A percentile compares a stretch with the other conserved stretches of the same genome.
phyloP scores from a whole-genome alignment of 495 filamentous ascomycete genomes.

The Tuber magnatum region DNA sequence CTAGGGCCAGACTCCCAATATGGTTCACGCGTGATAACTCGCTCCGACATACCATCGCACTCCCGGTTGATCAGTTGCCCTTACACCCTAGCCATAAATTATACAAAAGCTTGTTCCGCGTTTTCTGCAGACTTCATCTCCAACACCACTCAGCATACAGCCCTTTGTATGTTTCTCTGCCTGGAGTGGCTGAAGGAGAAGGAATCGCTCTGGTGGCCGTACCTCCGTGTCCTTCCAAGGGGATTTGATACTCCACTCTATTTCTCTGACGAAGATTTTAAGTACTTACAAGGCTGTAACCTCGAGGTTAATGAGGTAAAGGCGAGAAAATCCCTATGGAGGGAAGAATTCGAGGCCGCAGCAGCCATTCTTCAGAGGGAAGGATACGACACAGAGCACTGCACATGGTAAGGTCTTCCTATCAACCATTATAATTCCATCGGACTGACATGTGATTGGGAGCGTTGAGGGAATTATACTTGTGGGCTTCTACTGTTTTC shows the following conservation, averaged over 20 bases:
- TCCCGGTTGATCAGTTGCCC: conserved; percentile 32
- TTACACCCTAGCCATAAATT: conserved; percentile 31
- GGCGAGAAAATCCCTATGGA: conserved; percentile 46
- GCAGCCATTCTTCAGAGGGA: conserved; percentile 40
- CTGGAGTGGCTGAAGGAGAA: conserved; percentile 49
- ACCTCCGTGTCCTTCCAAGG: conserved; percentile 53
- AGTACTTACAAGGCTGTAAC: conserved; percentile 56
- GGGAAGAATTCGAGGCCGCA: conserved; percentile 48
- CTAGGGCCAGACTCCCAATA: conserved; percentile 6
- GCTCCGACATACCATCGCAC: conserved; percentile 20
- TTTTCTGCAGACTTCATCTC: conserved; percentile 25
- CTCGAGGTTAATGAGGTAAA: conserved; percentile 47
- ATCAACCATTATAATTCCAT: neutral
- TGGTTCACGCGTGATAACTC: conserved; percentile 22
- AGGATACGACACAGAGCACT: conserved; percentile 26
- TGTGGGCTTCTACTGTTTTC: conserved; percentile 60
- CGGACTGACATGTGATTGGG: conserved; percentile 19
- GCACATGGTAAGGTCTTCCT: conserved; percentile 41
- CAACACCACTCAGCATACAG: conserved; percentile 23
- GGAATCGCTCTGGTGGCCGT: conserved; percentile 57
- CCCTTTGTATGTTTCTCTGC: conserved; percentile 52
- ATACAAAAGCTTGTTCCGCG: conserved; percentile 17
- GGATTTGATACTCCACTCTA: conserved; percentile 54
- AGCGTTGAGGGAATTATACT: conserved; percentile 52
- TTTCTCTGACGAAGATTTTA: conserved; percentile 51